Evolutionary conservation across 345 rosid genomes (phyloP), one percentile per base, ranked within the genome.

Genomic region (Trapa bicornis): DNA sequence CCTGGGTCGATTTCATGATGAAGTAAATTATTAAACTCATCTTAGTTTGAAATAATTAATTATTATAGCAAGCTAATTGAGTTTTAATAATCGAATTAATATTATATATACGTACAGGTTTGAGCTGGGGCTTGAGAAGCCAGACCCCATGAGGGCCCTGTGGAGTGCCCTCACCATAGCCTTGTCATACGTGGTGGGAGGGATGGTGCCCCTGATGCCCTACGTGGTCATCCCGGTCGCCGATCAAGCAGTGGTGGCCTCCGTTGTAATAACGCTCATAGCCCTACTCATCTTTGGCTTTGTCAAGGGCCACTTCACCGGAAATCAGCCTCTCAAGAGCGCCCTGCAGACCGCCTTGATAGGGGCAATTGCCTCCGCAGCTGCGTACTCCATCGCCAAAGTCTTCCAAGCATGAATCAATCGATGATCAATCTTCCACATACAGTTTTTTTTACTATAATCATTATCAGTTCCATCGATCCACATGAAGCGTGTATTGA

Each of bases 1-100:
- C 95, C 0, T 94, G 99, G 99, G 83, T 94, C 69, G 96, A 94
- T 67, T 94, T 90, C 75, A 88, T 90, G 99, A 94, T 94, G 96
- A 94, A 82, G 99, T 87, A 41, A 72, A 94, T 94, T 95, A 94
- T 22, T 22, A 22, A 22, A 22, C 29, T 22, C 29, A 22, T 22
- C 29, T 22, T 22, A 22, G 29, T 22, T 22, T 22, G 29, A 22
- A 22, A 22, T 22, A 22, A 22, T 22, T 22, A 22, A 22, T 22
- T 22, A 22, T 22, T 22, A 22, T 22, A 22, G 29, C 29, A 22
- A 22, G 29, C 29, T 22, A 22, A 22, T 22, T 22, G 29, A 22
- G 29, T 22, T 22, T 22, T 22, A 22, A 22, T 22, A 22, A 22
- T 22, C 29, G 29, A 22, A 22, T 22, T 22, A 22, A 22, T 22